Evolutionary conservation across 306 rosid species (phyloP).

Genomic region (Ochetophila trinervis): DNA sequence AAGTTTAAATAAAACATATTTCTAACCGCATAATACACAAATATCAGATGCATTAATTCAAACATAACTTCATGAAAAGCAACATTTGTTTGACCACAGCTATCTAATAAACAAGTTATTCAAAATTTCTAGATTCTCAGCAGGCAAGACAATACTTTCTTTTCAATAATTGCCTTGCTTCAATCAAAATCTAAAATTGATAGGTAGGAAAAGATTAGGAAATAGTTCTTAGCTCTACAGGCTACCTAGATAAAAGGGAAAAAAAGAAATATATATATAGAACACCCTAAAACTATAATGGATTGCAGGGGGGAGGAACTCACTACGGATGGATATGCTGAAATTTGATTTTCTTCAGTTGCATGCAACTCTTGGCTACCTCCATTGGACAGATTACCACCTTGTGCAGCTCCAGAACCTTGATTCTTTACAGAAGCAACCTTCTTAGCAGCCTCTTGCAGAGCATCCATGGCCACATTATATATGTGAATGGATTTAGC

Average conservation of each 20-base stretch:
- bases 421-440: conserved; percentile 49
- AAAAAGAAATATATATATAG: too few species aligned
- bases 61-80: not conserved
- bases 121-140: conserved; percentile 4
- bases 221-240: too few species aligned
- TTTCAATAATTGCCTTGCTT: not conserved
- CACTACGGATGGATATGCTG: conserved; percentile 49
- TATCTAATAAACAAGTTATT: not conserved
- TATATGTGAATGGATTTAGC: conserved; percentile 79
- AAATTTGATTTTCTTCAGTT: conserved; percentile 46
- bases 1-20: not conserved
- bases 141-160: not conserved
- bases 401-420: conserved; percentile 40
- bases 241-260: not conserved
- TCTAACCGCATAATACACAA: not conserved
- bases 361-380: conserved; percentile 49
- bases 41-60: not conserved
- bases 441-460: conserved; percentile 74
- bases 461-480: conserved; percentile 79
- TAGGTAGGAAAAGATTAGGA: not conserved
- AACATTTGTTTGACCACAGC: not conserved
- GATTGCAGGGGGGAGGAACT: conserved; percentile 32
- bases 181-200: not conserved
- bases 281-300: conserved; percentile 4
- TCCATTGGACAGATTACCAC: conserved; percentile 49